Conservation (phyloP, 441 rosid species). For the Melastoma candidum region DNA sequence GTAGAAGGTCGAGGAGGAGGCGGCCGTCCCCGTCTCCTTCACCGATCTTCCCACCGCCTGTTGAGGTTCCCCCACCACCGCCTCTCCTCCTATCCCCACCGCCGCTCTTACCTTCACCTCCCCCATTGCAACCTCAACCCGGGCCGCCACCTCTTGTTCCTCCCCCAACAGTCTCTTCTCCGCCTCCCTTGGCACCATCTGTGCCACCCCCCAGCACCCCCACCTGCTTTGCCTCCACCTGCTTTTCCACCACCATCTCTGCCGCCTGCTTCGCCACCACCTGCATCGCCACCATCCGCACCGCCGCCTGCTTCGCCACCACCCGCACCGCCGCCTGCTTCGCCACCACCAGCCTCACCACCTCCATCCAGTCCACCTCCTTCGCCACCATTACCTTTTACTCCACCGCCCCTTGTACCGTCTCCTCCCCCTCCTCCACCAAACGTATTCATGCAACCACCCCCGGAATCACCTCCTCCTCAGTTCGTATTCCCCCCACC, state of each 20-base stretch:
- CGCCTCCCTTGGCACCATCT: neutral
- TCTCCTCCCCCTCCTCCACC: slow-evolving; percentile 7
- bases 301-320: neutral
- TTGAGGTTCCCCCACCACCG: slow-evolving; percentile 3
- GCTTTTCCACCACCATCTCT: neutral
- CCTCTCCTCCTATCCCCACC: slow-evolving; percentile 4
- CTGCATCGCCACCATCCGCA: neutral
- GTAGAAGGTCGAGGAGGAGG: neutral
- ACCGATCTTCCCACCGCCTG: slow-evolving; percentile 1
- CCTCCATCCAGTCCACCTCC: slow-evolving; percentile 5
- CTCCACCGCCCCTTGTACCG: neutral
- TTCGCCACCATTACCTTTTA: neutral
- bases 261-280: neutral
- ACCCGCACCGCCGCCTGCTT: neutral
- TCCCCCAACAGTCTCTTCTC: neutral
- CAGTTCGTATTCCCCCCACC: neutral
- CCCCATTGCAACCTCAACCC: neutral
- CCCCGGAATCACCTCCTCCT: neutral
- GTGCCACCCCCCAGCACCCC: neutral
- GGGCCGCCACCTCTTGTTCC: neutral
- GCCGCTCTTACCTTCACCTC: slow-evolving; percentile 1
- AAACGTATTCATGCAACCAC: slow-evolving; percentile 2
- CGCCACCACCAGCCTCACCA: neutral
- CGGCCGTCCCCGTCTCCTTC: neutral
- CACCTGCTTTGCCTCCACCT: neutral